Evolutionary conservation across 148 eudicot genomes (phyloP).

Genomic region (Rhododendron mucronatum): DNA sequence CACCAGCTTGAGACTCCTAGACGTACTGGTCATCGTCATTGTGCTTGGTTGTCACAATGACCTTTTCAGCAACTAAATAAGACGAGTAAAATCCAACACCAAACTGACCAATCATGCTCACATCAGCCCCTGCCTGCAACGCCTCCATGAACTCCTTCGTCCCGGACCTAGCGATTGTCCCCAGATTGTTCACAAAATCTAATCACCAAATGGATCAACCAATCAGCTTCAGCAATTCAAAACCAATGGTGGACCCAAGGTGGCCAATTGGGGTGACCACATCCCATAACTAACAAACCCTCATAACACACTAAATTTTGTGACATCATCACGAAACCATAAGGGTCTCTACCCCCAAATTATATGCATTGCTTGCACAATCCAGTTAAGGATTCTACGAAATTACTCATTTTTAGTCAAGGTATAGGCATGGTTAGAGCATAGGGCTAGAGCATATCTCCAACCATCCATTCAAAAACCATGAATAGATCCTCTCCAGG

Average conservation of each 20-base stretch:
- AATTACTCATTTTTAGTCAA: background rate
- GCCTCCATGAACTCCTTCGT: constrained; percentile 13
- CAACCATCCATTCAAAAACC: background rate
- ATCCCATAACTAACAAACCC: background rate
- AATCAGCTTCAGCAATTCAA: background rate
- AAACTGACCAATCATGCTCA: constrained; percentile 13
- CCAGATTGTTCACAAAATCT: constrained; percentile 14
- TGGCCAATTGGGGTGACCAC: background rate
- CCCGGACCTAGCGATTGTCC: constrained; percentile 6
- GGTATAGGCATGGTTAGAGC: background rate
- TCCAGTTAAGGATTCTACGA: background rate
- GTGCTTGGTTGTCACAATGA: constrained; percentile 6
- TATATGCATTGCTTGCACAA: background rate
- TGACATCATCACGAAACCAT: background rate
- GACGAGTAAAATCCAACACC: constrained; percentile 9
- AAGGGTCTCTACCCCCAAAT: background rate
- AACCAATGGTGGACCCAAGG: background rate
- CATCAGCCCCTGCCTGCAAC: constrained; percentile 11
- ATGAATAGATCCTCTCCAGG: background rate
- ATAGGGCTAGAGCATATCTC: background rate
- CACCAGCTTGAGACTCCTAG: constrained; percentile 10
- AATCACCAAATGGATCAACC: too few species aligned
- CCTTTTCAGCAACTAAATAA: background rate
- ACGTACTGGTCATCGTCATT: constrained; percentile 8
- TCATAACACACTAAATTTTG: too few species aligned